Base-by-base conservation (phyloP, 257 asterid genomes). In the Solanum virginianum region DNA sequence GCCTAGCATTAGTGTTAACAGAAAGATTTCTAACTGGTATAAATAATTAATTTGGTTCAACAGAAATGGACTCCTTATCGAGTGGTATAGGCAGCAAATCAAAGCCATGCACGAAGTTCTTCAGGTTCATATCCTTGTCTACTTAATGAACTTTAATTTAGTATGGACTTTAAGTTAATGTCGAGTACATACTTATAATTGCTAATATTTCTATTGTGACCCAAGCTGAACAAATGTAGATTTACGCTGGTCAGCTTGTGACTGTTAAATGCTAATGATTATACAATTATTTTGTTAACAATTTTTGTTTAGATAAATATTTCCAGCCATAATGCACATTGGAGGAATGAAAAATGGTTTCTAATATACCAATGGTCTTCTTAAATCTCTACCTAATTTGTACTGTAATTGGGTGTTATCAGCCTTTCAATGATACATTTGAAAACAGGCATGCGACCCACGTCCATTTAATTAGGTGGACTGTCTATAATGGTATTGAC, bases 101-200 rank as follows among this genome's bases (percentile, higher is more conserved):
- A 91, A 95, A 95, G 99, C 98, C 99, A 86, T 95, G 99, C 97
- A 95, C 97, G 94, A 95, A 95, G 97, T 94, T 92, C 93, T 95
- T 93, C 99, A 95, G 99, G 99, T 95, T 93, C 91, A 89, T 89
- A 91, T 95, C 97, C 93, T 90, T 87, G 90, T 92, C 89, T 89
- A 88, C 90, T 89, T 85, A 91, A 94, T 89, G 59, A 79, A 53
- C 47, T 79, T 79, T 85, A 47, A 85, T 79, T 77, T 65, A 74
- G 18, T 74, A 55, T 29, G n/a, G 54, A 63, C 49, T 53, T 63
- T 80, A 71, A 55, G 22, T 22, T 29, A 22, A n/a, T 55, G 81
- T 80, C 69, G 14, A 85, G 87, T 71, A 80, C 60, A 63, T 82
- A 85, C 85, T 85, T 72, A 80, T 74, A 83, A 86, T 84, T 66